Conservation (phyloP, 2,329 filamentous ascomycete species). For the Aureobasidium sp. region DNA sequence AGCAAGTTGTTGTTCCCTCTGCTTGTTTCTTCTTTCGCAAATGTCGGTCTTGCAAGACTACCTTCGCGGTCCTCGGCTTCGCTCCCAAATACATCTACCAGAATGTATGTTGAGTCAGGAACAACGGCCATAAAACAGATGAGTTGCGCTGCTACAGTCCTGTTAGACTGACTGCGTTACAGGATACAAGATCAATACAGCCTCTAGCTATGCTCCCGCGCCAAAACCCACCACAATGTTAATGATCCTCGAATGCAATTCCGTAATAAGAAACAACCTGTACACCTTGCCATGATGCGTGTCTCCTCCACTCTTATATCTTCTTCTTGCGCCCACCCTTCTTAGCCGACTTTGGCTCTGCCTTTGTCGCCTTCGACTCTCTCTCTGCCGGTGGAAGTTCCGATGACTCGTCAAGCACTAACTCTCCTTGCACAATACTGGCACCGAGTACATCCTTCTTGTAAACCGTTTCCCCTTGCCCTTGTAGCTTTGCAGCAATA, state of each 20-base stretch:
- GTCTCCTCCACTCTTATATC: background rate
- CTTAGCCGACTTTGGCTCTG: background rate
- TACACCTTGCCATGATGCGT: background rate
- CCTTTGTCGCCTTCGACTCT: background rate
- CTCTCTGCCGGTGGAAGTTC: background rate
- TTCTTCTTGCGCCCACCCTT: background rate
- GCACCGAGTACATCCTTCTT: background rate
- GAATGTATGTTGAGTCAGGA: background rate
- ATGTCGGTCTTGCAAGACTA: too few species aligned
- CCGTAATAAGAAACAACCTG: background rate
- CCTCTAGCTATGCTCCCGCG: background rate
- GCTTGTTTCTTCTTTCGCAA: background rate
- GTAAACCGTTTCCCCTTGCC: background rate
- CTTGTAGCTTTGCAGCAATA: background rate
- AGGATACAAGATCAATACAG: background rate
- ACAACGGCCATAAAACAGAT: background rate
- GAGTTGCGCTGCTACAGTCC: background rate
- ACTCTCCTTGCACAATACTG: background rate
- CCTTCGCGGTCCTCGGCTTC: too few species aligned
- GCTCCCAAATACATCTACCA: background rate
- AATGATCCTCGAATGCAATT: background rate
- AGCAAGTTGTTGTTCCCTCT: background rate
- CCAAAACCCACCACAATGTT: background rate
- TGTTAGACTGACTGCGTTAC: background rate
- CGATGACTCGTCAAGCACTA: background rate